These are phyloP conservation scores for Quercus robur DNA, from an alignment of 306 rosid species.

Conservation along the genomic window DNA sequence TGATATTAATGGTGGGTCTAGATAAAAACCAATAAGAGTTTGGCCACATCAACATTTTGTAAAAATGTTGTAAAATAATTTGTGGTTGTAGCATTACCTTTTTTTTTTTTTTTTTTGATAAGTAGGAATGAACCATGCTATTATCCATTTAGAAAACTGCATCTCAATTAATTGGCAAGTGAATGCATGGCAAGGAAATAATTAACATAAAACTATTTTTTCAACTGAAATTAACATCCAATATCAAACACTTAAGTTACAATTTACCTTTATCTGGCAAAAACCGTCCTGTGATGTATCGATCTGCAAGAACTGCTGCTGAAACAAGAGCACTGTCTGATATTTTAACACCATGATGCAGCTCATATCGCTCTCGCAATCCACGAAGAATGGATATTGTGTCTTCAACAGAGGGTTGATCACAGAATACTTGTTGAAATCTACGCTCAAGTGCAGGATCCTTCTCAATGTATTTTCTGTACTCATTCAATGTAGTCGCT, in stretches of 20 bases:
- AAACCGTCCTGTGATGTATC: slow-evolving; percentile 90
- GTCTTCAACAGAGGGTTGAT: slow-evolving; percentile 90
- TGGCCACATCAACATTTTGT: no score
- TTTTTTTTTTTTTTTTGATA: no score
- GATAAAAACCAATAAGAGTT: no score
- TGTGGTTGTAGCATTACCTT: no score
- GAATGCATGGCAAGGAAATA: not conserved
- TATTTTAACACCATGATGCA: slow-evolving; percentile 98
- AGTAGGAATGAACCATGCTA: not conserved
- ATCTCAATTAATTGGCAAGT: not conserved
- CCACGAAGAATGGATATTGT: slow-evolving; percentile 97
- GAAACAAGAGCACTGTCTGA: slow-evolving; percentile 97
- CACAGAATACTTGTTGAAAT: slow-evolving; percentile 93
- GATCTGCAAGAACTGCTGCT: slow-evolving; percentile 89
- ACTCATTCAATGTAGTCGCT: slow-evolving; percentile 92
- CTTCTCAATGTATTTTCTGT: slow-evolving; percentile 90
- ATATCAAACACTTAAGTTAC: not conserved
- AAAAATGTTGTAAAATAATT: no score
- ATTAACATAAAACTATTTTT: not conserved
- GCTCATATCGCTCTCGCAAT: slow-evolving; percentile 92
- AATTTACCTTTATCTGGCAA: slow-evolving; percentile 86
- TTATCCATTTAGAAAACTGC: not conserved
- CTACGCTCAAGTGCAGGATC: slow-evolving; percentile 98
- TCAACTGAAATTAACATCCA: not conserved
- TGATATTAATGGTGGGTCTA: no score